phyloP scores from a whole-genome alignment of 2,329 filamentous ascomycete genomes.

The Parastagonospora nodorum region DNA sequence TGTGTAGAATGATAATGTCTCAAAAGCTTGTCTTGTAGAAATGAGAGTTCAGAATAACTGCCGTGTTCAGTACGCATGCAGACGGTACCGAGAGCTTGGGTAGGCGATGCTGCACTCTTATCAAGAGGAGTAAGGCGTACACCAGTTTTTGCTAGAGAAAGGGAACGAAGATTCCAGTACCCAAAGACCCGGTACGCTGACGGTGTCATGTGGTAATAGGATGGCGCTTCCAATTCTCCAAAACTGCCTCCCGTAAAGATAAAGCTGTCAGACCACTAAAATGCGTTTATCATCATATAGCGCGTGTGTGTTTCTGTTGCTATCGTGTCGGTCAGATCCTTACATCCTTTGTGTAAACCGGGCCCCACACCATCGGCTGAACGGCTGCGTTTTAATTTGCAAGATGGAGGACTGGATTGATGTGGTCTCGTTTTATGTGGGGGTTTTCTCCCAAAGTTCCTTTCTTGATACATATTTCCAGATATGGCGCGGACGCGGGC shows the following conservation, averaged over 20 bases:
- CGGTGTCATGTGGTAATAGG: background rate
- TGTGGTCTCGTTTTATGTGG: too few species aligned
- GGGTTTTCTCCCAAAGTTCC: background rate
- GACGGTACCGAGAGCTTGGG: background rate
- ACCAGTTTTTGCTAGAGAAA: background rate
- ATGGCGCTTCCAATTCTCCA: conserved; percentile 13
- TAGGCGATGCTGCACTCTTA: background rate
- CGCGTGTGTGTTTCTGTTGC: too few species aligned
- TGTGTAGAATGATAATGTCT: too few species aligned
- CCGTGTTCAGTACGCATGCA: background rate
- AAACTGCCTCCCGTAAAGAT: conserved; percentile 4
- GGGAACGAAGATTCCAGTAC: conserved; percentile 2
- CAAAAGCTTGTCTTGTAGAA: background rate
- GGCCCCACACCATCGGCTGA: background rate
- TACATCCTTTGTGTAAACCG: too few species aligned
- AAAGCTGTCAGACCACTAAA: too few species aligned
- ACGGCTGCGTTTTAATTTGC: background rate
- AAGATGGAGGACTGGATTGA: too few species aligned
- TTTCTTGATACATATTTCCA: conserved; percentile 1
- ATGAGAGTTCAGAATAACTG: conserved; percentile 1
- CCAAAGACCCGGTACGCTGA: conserved; percentile 10
- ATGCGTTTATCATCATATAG: too few species aligned
- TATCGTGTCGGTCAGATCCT: too few species aligned
- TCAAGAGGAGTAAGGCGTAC: background rate
- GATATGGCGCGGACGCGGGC: conserved; percentile 12